Evolutionary conservation across 371 early-diverging fungal genomes (phyloP).

Genomic region (Mortierella sp.): DNA sequence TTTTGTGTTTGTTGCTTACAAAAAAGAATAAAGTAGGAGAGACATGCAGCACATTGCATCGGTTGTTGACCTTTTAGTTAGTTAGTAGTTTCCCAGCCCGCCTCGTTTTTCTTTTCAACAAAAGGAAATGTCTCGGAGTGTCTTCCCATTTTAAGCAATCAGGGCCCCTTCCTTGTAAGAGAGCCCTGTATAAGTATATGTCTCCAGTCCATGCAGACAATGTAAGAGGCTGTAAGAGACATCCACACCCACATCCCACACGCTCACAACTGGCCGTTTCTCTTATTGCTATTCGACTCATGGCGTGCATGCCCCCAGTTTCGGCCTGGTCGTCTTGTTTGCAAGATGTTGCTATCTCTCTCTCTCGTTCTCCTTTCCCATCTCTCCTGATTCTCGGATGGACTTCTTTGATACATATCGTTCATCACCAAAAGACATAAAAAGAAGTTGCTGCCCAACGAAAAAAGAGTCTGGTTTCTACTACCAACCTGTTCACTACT

Average conservation of each 20-base stretch:
- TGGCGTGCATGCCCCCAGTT: background rate
- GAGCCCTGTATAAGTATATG: background rate
- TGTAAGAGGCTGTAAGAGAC: background rate
- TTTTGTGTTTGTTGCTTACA: background rate
- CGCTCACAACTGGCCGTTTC: background rate
- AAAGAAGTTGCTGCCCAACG: background rate
- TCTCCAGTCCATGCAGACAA: background rate
- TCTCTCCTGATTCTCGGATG: background rate
- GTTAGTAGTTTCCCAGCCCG: background rate
- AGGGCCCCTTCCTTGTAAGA: background rate
- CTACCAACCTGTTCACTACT: background rate
- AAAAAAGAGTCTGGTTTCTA: background rate
- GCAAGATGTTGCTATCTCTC: background rate
- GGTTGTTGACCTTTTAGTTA: background rate
- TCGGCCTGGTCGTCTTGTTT: background rate
- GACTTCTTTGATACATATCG: background rate
- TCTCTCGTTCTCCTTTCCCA: background rate
- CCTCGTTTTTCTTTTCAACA: background rate
- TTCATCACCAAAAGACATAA: background rate
- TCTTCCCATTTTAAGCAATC: background rate
- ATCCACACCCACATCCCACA: background rate
- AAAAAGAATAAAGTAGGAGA: background rate
- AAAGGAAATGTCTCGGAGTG: constrained; percentile 11
- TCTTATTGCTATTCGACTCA: background rate
- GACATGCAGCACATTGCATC: background rate